phyloP scores from a whole-genome alignment of 2,329 filamentous ascomycete genomes.

The Penicillium hordei region DNA sequence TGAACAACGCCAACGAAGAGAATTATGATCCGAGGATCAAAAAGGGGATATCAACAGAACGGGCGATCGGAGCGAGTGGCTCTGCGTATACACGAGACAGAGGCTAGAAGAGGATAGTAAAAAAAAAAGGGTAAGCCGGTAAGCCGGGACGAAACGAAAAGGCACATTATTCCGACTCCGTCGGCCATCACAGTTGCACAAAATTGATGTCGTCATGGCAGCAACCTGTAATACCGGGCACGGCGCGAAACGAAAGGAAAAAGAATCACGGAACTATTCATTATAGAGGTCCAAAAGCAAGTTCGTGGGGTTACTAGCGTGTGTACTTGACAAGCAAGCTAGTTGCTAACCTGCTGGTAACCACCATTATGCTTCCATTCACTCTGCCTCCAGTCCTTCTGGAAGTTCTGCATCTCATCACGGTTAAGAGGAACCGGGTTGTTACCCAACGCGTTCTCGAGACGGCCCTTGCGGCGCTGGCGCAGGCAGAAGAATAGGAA shows the following conservation, averaged over 20 bases:
- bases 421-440: conserved; percentile 45
- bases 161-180: conserved; percentile 8
- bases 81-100: background rate
- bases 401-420: conserved; percentile 41
- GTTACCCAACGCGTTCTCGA: conserved; percentile 50
- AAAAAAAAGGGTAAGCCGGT: background rate
- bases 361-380: conserved; percentile 33
- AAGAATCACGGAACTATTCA: background rate
- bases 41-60: conserved; percentile 12
- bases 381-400: conserved; percentile 40
- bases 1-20: conserved; percentile 6
- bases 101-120: background rate
- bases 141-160: conserved; percentile 1
- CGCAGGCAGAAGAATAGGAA: conserved; percentile 51
- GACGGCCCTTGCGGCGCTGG: conserved; percentile 52
- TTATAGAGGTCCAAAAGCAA: conserved; percentile 5
- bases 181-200: background rate
- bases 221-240: background rate
- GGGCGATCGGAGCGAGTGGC: background rate
- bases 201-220: background rate
- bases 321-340: conserved; percentile 1
- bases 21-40: background rate
- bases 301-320: conserved; percentile 7
- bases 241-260: background rate
- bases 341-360: conserved; percentile 29